Base-by-base conservation (phyloP, 2,329 filamentous ascomycete species). In the Xylaria sp. region DNA sequence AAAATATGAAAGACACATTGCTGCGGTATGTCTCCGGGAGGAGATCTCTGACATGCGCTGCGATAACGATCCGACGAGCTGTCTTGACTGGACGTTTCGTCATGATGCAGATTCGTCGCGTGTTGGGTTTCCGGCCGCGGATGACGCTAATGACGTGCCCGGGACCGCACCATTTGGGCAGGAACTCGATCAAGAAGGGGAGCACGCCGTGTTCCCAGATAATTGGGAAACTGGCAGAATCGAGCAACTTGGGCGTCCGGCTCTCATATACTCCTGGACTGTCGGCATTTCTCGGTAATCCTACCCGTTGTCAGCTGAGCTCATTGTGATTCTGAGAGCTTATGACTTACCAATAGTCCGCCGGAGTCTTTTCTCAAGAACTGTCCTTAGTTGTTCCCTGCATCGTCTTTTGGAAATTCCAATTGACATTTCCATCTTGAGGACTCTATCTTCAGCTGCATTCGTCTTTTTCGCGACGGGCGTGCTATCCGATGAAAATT, bases 171-270 rank as follows among this genome's bases (percentile, higher is more conserved):
- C 78, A 81, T 35, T 74, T 75, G 2, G 78, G 78, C 31, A 82
- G 67, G 54, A 79, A 77, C 45, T 79, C 76, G 51, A 74, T 67
- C 0, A 82, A 72, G 58, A 82, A 81, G 2, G 80, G 79, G 1
- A 82, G 75, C 2, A 81, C 71, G 9, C 75, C 72, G 43, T 81
- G 79, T 52, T 82, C 79, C 72, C 79, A 82, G 4, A 80, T 64
- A 0, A 80, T 57, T 0, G 79, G 75, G 56, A 81, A 82, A 57
- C 69, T 76, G 0, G 75, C 72, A 0, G 70, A 69, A 33, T 80
- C 78, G 42, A 76, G 47, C 12, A 73, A 66, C 14, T 67, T 72
- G 2, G 72, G 72, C 9, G 69, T 71, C 31, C 69, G 72, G 40
- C 64, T 69, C 60, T 70, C 61, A 11, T 72, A 45, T 19, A 71